Conservation (phyloP, 257 asterid genomes). For the Nicotiana benthamiana region DNA sequence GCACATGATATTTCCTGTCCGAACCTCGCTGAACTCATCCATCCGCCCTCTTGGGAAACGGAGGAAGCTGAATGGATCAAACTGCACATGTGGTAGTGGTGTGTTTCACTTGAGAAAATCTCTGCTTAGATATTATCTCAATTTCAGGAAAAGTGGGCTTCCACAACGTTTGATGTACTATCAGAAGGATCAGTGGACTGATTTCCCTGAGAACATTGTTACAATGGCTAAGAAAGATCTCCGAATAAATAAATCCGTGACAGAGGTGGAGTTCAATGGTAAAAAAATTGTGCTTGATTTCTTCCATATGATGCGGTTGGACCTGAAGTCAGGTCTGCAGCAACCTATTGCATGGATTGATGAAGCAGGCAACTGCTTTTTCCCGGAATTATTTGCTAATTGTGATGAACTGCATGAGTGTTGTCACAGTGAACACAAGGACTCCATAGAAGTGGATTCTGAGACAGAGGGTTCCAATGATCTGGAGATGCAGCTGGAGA, state of each 20-base stretch:
- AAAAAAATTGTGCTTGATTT: slow-evolving; percentile 49
- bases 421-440: slow-evolving; percentile 20
- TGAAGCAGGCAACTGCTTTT: slow-evolving; percentile 64
- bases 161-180: slow-evolving; percentile 66
- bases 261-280: slow-evolving; percentile 51
- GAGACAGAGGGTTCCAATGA: slow-evolving; percentile 34
- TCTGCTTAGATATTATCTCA: slow-evolving; percentile 36
- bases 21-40: slow-evolving; percentile 24
- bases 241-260: slow-evolving; percentile 40
- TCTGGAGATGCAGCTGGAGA: slow-evolving; percentile 65
- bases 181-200: slow-evolving; percentile 64
- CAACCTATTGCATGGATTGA: slow-evolving; percentile 90
- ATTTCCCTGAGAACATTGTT: slow-evolving; percentile 56
- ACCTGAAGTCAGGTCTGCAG: slow-evolving; percentile 50
- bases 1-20: slow-evolving; percentile 32
- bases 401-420: slow-evolving; percentile 21
- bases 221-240: slow-evolving; percentile 43
- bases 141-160: slow-evolving; percentile 52
- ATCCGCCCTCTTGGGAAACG: slow-evolving; percentile 35
- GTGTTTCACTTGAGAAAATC: slow-evolving; percentile 28
- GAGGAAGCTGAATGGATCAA: slow-evolving; percentile 40
- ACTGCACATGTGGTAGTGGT: slow-evolving; percentile 13
- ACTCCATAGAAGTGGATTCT: slow-evolving; percentile 10
- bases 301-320: slow-evolving; percentile 58
- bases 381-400: slow-evolving; percentile 52